Conservation (phyloP, 2,329 filamentous ascomycete genomes). For the Diaporthe eres region DNA sequence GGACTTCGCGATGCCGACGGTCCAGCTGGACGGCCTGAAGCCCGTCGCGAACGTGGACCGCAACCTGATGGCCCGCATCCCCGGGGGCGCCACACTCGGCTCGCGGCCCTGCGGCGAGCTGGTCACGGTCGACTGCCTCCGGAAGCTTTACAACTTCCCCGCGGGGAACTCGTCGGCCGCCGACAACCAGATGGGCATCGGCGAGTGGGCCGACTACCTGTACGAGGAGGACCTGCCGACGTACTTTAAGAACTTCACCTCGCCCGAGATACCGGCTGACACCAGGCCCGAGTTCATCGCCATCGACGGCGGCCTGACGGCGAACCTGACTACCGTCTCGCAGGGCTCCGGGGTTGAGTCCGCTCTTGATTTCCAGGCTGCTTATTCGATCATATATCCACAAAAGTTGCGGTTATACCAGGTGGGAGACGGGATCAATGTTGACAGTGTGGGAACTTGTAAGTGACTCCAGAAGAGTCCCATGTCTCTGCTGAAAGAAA, state of each 20-base stretch:
- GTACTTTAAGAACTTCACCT: constrained; percentile 37
- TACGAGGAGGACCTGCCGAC: constrained; percentile 41
- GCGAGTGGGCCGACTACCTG: constrained; percentile 40
- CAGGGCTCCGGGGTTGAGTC: constrained; percentile 50
- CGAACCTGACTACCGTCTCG: constrained; percentile 38
- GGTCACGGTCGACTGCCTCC: constrained; percentile 52
- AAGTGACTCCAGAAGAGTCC: not conserved
- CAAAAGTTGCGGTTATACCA: constrained; percentile 56
- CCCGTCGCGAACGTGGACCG: constrained; percentile 23
- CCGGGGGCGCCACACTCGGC: constrained; percentile 37
- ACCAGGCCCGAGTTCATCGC: constrained; percentile 37
- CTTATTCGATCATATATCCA: constrained; percentile 57
- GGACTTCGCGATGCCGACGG: constrained; percentile 43
- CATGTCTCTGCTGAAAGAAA: not conserved
- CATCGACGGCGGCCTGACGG: constrained; percentile 36
- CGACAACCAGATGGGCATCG: constrained; percentile 38
- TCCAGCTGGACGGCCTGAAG: constrained; percentile 39
- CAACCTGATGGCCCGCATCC: not conserved
- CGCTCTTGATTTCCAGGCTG: constrained; percentile 54
- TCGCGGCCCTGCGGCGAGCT: constrained; percentile 48
- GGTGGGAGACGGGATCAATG: constrained; percentile 59
- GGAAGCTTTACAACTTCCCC: constrained; percentile 50
- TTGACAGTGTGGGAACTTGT: constrained; percentile 39
- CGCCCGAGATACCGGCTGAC: constrained; percentile 38
- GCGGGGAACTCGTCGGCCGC: constrained; percentile 34